Conservation (phyloP, 2,329 filamentous ascomycete species). For the Coniochaeta ligniaria region DNA sequence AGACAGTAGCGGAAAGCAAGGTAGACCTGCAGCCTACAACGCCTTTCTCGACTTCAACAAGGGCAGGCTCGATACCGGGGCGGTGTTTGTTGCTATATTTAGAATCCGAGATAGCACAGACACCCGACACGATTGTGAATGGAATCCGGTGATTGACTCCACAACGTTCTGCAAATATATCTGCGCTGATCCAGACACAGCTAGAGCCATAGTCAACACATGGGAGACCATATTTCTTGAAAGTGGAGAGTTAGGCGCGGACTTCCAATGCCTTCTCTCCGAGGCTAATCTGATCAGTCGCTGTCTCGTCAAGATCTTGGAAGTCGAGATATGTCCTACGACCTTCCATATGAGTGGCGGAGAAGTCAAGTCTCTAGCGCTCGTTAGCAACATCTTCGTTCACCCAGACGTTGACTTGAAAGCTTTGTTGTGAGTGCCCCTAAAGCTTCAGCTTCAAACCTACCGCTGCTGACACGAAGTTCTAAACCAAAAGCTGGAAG, state of each 20-base stretch:
- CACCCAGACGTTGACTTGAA: not conserved
- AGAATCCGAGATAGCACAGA: not conserved
- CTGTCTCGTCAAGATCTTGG: not conserved
- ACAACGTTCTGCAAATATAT: not conserved
- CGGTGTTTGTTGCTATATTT: not conserved
- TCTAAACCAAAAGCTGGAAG: not conserved
- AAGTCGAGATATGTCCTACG: not conserved
- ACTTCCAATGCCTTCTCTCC: not conserved
- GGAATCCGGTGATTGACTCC: not conserved
- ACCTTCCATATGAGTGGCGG: not conserved
- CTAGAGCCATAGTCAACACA: not conserved
- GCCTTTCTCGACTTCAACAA: not conserved
- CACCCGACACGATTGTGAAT: not conserved
- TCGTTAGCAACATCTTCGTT: not conserved
- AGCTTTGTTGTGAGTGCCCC: not conserved
- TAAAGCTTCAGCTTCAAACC: too few relatives aligned
- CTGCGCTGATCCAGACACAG: not conserved
- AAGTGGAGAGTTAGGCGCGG: not conserved
- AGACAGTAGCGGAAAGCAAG: not conserved
- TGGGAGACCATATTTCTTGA: not conserved
- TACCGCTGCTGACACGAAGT: too few relatives aligned
- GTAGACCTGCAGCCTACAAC: not conserved
- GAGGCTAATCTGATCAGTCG: not conserved
- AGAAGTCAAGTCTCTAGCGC: not conserved
- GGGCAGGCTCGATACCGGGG: not conserved